phyloP scores from a whole-genome alignment of 768 basidiomycete genomes.

The Trametes villosa region DNA sequence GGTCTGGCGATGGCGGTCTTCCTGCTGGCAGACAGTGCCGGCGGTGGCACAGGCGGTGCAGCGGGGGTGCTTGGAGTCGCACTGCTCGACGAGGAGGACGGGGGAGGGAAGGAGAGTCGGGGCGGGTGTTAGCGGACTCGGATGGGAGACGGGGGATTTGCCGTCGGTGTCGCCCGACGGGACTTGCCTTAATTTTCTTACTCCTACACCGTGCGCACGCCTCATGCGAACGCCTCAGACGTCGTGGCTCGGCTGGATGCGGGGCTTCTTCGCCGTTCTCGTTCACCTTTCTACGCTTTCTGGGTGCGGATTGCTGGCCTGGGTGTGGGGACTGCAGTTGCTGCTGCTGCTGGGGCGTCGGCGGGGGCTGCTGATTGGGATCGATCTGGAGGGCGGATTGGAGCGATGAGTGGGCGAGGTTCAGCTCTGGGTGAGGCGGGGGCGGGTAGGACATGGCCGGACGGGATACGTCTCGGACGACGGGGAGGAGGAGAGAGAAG shows the following conservation, averaged over 20 bases:
- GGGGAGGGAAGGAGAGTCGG: conserved; percentile 29
- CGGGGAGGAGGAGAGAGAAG: conserved; percentile 13
- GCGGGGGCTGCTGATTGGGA: conserved; percentile 56
- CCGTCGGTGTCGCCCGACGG: conserved; percentile 71
- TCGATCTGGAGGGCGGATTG: conserved; percentile 75
- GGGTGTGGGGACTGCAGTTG: conserved; percentile 43
- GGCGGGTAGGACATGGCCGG: conserved; percentile 50
- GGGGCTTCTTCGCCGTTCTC: conserved; percentile 56
- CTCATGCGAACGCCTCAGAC: conserved; percentile 87
- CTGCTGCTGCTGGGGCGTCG: conserved; percentile 42
- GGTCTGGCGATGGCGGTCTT: conserved; percentile 86
- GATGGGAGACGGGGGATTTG: conserved; percentile 69
- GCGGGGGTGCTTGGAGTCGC: conserved; percentile 88
- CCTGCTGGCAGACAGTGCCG: conserved; percentile 80
- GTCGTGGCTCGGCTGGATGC: conserved; percentile 70
- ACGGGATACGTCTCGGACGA: conserved; percentile 15
- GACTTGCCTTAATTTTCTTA: conserved; percentile 88
- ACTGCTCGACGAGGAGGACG: conserved; percentile 49
- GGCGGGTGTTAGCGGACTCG: conserved; percentile 32
- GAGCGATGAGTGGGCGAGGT: conserved; percentile 51
- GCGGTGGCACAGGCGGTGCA: conserved; percentile 86
- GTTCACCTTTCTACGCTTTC: conserved; percentile 64
- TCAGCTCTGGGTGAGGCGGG: conserved; percentile 50
- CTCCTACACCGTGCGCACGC: conserved; percentile 92
- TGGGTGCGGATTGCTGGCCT: conserved; percentile 27